Percentiles rank a stretch among this genome's conserved stretches.
Conservation (phyloP, 176 grass and related monocot genomes). For the Ensete ventricosum region DNA sequence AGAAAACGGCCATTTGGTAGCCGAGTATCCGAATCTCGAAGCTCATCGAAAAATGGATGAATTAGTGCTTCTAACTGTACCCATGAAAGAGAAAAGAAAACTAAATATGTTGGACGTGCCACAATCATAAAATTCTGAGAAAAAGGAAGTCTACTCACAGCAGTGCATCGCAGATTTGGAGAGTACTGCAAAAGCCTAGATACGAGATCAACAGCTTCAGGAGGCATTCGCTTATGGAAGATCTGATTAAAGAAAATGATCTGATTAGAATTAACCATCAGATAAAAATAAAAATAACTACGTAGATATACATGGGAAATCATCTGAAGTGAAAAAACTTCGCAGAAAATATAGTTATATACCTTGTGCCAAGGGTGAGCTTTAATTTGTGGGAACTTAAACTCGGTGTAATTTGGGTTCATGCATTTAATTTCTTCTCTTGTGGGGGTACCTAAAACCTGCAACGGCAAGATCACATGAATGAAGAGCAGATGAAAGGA, state of each 20-base stretch:
- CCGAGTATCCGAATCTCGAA: slow-evolving; percentile 48
- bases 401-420: slow-evolving; percentile 78
- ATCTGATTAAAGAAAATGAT: slow-evolving; percentile 37
- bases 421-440: slow-evolving; percentile 90
- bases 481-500: slow-evolving; percentile 4
- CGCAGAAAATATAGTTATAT: slow-evolving; percentile 2
- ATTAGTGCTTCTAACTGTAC: slow-evolving; percentile 65
- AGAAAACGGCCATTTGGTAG: slow-evolving; percentile 65
- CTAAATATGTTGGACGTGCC: not conserved
- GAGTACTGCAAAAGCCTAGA: slow-evolving; percentile 89
- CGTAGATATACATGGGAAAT: not conserved
- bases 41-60: slow-evolving; percentile 77
- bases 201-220: slow-evolving; percentile 89
- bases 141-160: slow-evolving; percentile 36
- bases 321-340: slow-evolving; percentile 3
- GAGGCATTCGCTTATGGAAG: slow-evolving; percentile 85
- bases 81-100: not conserved
- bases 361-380: slow-evolving; percentile 85
- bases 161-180: slow-evolving; percentile 70
- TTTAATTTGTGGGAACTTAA: slow-evolving; percentile 85
- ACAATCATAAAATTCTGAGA: not conserved
- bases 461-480: slow-evolving; percentile 5
- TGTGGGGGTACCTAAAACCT: slow-evolving; percentile 84
- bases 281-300: not conserved
- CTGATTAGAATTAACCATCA: slow-evolving; percentile 12